Evolutionary conservation across 2,329 filamentous ascomycete genomes (phyloP).

Genomic region (Exserohilum turcica): DNA sequence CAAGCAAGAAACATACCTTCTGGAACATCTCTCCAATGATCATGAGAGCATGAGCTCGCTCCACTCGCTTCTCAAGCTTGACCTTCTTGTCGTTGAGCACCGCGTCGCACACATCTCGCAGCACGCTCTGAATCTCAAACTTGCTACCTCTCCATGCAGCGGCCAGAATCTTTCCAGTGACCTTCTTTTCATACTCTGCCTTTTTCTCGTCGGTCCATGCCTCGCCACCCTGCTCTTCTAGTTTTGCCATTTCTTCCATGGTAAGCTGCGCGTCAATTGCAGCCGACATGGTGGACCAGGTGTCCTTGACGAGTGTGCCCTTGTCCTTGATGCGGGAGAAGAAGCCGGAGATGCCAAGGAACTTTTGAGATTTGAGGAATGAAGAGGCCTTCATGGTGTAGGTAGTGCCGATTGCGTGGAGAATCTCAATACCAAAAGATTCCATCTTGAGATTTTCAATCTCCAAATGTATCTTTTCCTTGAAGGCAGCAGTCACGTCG

Average conservation of each 20-base stretch:
- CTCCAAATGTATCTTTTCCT: slow-evolving; percentile 91
- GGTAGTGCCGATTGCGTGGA: slow-evolving; percentile 90
- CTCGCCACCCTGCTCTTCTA: slow-evolving; percentile 92
- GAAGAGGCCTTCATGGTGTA: slow-evolving; percentile 87
- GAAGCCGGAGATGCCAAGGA: slow-evolving; percentile 94
- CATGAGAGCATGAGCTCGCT: slow-evolving; percentile 87
- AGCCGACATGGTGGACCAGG: slow-evolving; percentile 95
- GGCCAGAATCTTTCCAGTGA: slow-evolving; percentile 96
- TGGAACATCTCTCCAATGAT: slow-evolving; percentile 87
- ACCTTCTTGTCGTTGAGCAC: slow-evolving; percentile 82
- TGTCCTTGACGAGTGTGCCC: slow-evolving; percentile 95
- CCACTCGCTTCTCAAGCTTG: slow-evolving; percentile 79
- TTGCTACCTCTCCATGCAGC: slow-evolving; percentile 96
- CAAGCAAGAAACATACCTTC: slow-evolving; percentile 64
- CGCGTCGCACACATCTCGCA: slow-evolving; percentile 91
- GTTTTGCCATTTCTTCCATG: slow-evolving; percentile 98
- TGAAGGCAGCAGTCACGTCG: slow-evolving; percentile 87
- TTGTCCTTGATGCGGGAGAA: slow-evolving; percentile 94
- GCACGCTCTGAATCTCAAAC: slow-evolving; percentile 95
- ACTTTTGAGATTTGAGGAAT: slow-evolving; percentile 93
- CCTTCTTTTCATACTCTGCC: slow-evolving; percentile 90
- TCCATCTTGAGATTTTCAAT: slow-evolving; percentile 99
- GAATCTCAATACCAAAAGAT: slow-evolving; percentile 93
- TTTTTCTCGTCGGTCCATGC: slow-evolving; percentile 99
- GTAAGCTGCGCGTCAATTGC: slow-evolving; percentile 97